Conservation (phyloP, 371 early-diverging fungal species). For the Ordospora pajunii region DNA sequence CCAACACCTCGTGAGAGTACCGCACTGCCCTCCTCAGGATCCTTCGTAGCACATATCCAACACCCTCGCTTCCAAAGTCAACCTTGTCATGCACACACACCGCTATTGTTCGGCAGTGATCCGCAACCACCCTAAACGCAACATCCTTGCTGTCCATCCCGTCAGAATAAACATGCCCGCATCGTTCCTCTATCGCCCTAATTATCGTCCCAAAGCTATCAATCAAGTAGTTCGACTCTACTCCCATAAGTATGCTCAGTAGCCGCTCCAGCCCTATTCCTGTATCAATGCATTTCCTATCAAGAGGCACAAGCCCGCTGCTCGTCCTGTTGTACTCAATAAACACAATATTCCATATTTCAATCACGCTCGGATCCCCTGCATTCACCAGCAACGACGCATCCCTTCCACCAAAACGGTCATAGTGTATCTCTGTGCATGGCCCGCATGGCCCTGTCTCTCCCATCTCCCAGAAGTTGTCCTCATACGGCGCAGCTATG, state of each 20-base stretch:
- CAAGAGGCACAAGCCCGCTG: conserved; percentile 78
- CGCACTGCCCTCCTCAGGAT: conserved; percentile 90
- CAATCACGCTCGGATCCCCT: conserved; percentile 95
- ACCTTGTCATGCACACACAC: conserved; percentile 92
- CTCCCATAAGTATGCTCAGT: conserved; percentile 84
- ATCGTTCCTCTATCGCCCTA: conserved; percentile 72
- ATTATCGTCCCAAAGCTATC: conserved; percentile 59
- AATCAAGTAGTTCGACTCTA: conserved; percentile 93
- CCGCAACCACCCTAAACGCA: conserved; percentile 95
- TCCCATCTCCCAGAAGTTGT: conserved; percentile 99
- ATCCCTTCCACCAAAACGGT: conserved; percentile 83
- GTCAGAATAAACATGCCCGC: conserved; percentile 67
- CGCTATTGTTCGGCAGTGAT: conserved; percentile 91
- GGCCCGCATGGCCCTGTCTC: conserved; percentile 99
- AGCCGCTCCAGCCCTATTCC: conserved; percentile 97
- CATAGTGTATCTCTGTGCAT: conserved; percentile 97
- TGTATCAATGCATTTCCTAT: conserved; percentile 94
- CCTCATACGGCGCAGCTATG: conserved; percentile 77
- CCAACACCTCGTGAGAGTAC: conserved; percentile 81
- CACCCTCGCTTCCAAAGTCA: conserved; percentile 87
- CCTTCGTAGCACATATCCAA: conserved; percentile 94
- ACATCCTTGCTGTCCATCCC: conserved; percentile 74
- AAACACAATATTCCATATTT: conserved; percentile 99
- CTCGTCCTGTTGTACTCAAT: conserved; percentile 96
- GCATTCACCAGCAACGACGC: conserved; percentile 83